Percentiles rank a stretch among this genome's conserved stretches.
phyloP scores from a whole-genome alignment of 805 yeast species.

The Candida sphagnicola region DNA sequence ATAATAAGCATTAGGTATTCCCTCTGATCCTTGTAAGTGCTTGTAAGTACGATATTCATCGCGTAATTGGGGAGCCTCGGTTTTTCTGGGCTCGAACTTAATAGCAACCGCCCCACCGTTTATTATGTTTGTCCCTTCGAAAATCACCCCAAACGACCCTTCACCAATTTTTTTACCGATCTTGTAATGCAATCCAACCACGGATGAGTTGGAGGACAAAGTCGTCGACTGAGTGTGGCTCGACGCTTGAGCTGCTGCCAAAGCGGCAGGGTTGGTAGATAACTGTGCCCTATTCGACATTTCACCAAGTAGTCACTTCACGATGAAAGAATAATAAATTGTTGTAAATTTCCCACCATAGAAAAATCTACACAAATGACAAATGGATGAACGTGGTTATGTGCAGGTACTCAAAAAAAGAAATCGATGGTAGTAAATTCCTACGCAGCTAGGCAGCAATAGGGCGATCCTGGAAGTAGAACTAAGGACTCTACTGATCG shows the following conservation, averaged over 20 bases:
- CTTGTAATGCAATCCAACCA: conserved; percentile 68
- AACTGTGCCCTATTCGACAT: conserved; percentile 27
- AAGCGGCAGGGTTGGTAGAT: conserved; percentile 33
- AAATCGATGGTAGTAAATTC: background rate
- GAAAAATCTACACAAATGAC: conserved; percentile 2
- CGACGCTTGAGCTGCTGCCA: conserved; percentile 37
- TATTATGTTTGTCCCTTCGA: conserved; percentile 73
- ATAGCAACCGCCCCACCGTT: conserved; percentile 68
- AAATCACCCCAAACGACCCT: conserved; percentile 82
- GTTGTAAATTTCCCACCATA: conserved; percentile 1
- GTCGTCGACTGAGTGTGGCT: conserved; percentile 16
- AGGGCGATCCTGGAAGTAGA: background rate
- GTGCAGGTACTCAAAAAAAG: background rate
- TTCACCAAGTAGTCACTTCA: background rate
- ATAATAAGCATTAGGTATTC: conserved; percentile 80
- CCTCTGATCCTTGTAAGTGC: conserved; percentile 61
- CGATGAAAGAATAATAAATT: background rate
- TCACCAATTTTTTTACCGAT: conserved; percentile 84
- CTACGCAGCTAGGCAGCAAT: too few relatives aligned
- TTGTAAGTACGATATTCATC: conserved; percentile 80
- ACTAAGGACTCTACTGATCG: too few relatives aligned
- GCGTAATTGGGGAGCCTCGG: conserved; percentile 80
- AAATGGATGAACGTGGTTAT: background rate
- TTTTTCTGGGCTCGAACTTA: conserved; percentile 74
- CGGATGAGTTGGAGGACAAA: conserved; percentile 28